phyloP scores from a whole-genome alignment of 73 alveolate genomes.

The Paramecium sexaurelia region DNA sequence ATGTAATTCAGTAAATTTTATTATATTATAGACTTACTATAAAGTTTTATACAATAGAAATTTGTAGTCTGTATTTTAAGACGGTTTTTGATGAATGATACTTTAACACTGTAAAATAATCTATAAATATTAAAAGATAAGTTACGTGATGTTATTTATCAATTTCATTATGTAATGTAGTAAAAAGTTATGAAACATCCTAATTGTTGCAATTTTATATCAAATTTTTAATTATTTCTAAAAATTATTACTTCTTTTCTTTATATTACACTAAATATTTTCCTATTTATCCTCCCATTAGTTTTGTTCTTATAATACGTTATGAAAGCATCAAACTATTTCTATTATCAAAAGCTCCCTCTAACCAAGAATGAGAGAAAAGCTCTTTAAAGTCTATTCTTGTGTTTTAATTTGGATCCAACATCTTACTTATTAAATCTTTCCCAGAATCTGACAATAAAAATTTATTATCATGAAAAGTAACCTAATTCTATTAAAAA shows the following conservation, averaged over 20 bases:
- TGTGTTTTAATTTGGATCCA: not conserved
- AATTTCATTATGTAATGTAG: no score
- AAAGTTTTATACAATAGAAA: not conserved
- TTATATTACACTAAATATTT: not conserved
- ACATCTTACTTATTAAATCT: slow-evolving; percentile 52
- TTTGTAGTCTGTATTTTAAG: not conserved
- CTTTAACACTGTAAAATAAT: not conserved
- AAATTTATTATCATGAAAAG: not conserved
- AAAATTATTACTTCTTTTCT: no score
- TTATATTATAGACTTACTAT: not conserved
- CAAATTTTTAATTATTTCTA: no score
- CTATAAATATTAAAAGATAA: not conserved
- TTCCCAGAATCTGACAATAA: not conserved
- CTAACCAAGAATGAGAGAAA: slow-evolving; percentile 38
- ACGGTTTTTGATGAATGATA: not conserved
- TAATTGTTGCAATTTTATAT: not conserved
- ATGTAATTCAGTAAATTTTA: not conserved
- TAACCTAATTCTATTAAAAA: not conserved
- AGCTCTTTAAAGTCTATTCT: slow-evolving; percentile 55
- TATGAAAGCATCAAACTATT: not conserved
- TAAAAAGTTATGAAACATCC: not conserved
- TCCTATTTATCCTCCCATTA: not conserved
- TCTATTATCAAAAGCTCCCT: not conserved
- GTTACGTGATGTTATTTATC: no score
- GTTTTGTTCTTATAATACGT: not conserved